A percentile compares a stretch with the other conserved stretches of the same genome.
Evolutionary conservation across 257 asterid species (phyloP).

Genomic region (Nicotiana tabacum): DNA sequence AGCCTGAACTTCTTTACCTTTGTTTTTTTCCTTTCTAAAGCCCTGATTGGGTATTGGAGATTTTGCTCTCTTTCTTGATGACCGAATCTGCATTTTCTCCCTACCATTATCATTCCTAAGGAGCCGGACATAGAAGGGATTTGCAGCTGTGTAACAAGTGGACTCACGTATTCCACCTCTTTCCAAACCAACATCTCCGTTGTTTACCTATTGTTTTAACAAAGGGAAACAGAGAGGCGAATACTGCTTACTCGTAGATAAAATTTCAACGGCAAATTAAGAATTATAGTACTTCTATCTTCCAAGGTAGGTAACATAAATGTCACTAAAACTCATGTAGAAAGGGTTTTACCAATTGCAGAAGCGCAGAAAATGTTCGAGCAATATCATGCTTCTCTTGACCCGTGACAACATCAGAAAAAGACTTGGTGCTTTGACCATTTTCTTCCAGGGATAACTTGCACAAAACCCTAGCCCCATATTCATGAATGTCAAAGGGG

Average conservation of each 20-base stretch:
- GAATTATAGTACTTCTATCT: background rate
- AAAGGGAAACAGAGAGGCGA: background rate
- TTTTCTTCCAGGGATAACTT: conserved; percentile 47
- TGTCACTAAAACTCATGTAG: background rate
- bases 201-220: conserved; percentile 52
- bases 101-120: conserved; percentile 34
- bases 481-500: conserved; percentile 86
- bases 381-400: conserved; percentile 88
- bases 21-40: conserved; percentile 20
- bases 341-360: conserved; percentile 63
- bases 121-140: conserved; percentile 55
- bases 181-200: conserved; percentile 68
- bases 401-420: conserved; percentile 69
- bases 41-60: conserved; percentile 38
- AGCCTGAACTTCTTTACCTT: conserved; percentile 40
- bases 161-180: conserved; percentile 21
- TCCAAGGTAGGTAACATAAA: background rate
- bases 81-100: conserved; percentile 29
- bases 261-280: background rate
- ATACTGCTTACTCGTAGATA: background rate
- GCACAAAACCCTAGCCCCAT: conserved; percentile 65
- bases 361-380: conserved; percentile 91
- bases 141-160: conserved; percentile 47
- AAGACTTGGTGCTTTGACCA: conserved; percentile 37
- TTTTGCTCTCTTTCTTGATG: conserved; percentile 56